Percentiles rank a stretch among this genome's conserved stretches.
Evolutionary conservation across 495 filamentous ascomycete species (phyloP).

Genomic region (Amphirosellinia nigrospora): DNA sequence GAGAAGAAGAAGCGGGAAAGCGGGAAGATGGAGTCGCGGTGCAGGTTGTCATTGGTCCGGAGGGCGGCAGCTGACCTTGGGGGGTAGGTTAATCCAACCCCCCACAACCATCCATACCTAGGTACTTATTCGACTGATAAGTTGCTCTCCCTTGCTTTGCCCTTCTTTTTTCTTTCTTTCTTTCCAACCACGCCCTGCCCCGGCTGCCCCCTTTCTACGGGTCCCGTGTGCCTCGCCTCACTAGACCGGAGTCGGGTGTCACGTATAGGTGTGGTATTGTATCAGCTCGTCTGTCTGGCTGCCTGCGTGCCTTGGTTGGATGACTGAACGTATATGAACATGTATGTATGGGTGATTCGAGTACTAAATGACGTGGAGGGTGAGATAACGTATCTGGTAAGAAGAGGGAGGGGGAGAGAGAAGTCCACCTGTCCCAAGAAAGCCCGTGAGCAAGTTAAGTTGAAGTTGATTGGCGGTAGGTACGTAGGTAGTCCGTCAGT

Average conservation of each 20-base stretch:
- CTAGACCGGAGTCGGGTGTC: no score
- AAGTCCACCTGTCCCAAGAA: background rate
- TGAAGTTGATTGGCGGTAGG: background rate
- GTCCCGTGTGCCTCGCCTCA: slow-evolving; percentile 11
- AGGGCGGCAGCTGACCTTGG: slow-evolving; percentile 8
- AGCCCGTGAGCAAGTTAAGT: background rate
- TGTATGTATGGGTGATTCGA: background rate
- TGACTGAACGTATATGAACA: background rate
- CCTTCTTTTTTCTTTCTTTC: background rate
- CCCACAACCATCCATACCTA: background rate
- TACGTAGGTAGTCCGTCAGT: background rate
- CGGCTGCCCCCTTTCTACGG: no score
- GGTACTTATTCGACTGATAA: no score
- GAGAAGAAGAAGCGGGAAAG: background rate
- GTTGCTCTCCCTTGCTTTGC: background rate
- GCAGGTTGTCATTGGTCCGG: background rate
- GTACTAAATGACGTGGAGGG: background rate
- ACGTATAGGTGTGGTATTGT: no score
- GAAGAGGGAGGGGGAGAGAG: background rate
- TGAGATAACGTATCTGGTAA: background rate
- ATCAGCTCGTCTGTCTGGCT: background rate
- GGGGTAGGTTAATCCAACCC: background rate
- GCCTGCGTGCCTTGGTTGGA: background rate
- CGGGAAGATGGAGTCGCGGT: slow-evolving; percentile 4
- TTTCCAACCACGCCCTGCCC: no score